Conservation (phyloP, 805 yeast genomes). For the Phaffomyces antillensis region DNA sequence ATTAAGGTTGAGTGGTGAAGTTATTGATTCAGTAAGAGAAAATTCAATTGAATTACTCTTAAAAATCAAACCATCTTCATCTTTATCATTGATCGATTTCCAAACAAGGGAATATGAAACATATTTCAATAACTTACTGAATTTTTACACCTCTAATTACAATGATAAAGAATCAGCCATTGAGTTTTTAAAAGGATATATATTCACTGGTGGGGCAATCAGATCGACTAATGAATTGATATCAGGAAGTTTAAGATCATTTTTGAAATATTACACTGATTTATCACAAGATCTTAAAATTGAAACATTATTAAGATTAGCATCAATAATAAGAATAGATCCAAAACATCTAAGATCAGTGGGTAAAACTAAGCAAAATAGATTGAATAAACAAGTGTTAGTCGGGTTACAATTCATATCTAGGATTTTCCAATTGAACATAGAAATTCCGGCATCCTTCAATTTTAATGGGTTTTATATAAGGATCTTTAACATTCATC, state of each 20-base stretch:
- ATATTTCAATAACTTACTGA: conserved; percentile 26
- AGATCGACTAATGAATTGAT: conserved; percentile 42
- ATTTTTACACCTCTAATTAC: conserved; percentile 16
- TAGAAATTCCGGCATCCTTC: conserved; percentile 16
- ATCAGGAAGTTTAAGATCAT: conserved; percentile 33
- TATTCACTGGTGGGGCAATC: conserved; percentile 49
- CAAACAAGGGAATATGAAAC: conserved; percentile 12
- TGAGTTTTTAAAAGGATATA: conserved; percentile 50
- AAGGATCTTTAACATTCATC: conserved; percentile 48
- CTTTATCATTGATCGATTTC: conserved; percentile 4
- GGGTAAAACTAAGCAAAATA: conserved; percentile 7
- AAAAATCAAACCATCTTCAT: neutral
- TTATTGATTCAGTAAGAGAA: conserved; percentile 46
- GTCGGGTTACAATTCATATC: conserved; percentile 22
- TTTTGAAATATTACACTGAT: conserved; percentile 25
- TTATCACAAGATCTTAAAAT: conserved; percentile 9
- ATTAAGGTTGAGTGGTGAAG: conserved; percentile 55
- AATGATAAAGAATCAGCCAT: conserved; percentile 10
- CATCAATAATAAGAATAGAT: conserved; percentile 24
- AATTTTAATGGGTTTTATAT: conserved; percentile 33
- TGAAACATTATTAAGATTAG: conserved; percentile 18
- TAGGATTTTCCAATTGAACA: conserved; percentile 16
- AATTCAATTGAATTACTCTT: conserved; percentile 34
- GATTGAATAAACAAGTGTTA: conserved; percentile 12
- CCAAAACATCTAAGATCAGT: conserved; percentile 1